Conservation (phyloP, 129 eudicot species). For the Escallonia rubra region DNA sequence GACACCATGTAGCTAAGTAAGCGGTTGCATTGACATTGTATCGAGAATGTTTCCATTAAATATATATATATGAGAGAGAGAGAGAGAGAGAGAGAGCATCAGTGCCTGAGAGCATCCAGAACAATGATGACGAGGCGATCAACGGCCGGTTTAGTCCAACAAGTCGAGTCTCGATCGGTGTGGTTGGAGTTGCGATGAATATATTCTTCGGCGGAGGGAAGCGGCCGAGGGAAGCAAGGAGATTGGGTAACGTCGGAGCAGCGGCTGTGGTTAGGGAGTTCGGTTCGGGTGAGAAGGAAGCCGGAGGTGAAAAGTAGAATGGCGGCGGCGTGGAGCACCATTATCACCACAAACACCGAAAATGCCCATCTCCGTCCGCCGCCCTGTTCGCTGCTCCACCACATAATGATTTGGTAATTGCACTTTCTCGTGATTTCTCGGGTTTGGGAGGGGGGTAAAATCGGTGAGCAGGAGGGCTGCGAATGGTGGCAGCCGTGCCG, state of each 20-base stretch:
- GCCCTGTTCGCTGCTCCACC: constrained; percentile 12
- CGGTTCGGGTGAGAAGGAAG: constrained; percentile 89
- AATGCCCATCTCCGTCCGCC: constrained; percentile 39
- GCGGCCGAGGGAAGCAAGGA: constrained; percentile 42
- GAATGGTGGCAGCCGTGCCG: too few species aligned
- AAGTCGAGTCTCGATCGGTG: constrained; percentile 6
- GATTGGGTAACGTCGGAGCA: constrained; percentile 68
- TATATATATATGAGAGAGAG: too few species aligned
- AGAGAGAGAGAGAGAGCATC: not conserved
- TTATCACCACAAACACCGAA: constrained; percentile 37
- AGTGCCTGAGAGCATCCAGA: constrained; percentile 85
- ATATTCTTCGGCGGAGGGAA: not conserved
- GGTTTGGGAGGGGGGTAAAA: too few species aligned
- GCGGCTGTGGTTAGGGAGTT: constrained; percentile 64
- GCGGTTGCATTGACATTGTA: too few species aligned
- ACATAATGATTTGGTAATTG: too few species aligned
- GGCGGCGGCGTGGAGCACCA: constrained; percentile 48
- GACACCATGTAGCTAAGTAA: not conserved
- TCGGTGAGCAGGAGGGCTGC: too few species aligned
- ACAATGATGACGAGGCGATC: constrained; percentile 82
- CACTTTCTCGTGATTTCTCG: too few species aligned
- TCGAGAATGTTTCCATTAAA: not conserved
- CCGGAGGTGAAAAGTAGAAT: constrained; percentile 75
- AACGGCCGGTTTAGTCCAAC: constrained; percentile 86
- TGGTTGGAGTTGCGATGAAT: not conserved